Evolutionary conservation across 495 filamentous ascomycete species (phyloP), one percentile per base, ranked within the genome.

Genomic region (Neurospora sp.): DNA sequence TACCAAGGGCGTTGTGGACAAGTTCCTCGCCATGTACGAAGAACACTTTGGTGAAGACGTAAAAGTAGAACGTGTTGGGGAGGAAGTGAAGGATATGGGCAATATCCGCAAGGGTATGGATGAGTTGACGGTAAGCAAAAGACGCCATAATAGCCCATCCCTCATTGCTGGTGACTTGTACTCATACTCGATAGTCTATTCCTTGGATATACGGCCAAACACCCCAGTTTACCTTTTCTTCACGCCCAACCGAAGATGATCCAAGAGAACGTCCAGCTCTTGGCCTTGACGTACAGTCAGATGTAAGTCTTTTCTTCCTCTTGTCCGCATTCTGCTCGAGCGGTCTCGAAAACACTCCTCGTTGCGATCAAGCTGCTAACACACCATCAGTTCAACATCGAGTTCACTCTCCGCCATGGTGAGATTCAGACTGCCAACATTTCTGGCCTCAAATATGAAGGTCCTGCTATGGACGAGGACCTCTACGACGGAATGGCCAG

Each of bases 121-220:
- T 5, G 92, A 94, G 81, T 75, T 96, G 44, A 83, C 79, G 70
- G 77, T 77, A 70, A 59, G 69, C 41, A 40, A 1, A 40, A 3
- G 61, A n/a, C 65, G 42, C 8, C 31, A 10, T 40, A 31, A 31
- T 31, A 31, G 27, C 27, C 27, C 27, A 3, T 53, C 59, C 8
- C 18, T 35, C 69, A n/a, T 65, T 65, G 14, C 1, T 1, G 53
- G 53, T 74, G 65, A 73, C 31, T 53, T 27, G 12, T 45, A 9
- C 68, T 65, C 0, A 65, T 65, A 8, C 27, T 37, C 70, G 41
- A 72, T 39, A 93, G 88, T 93, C 92, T 0, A 77, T 82, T 6
- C 89, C 91, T 14, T 97, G 93, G 92, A 90, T 91, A 75, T 96
- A 90, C 79, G 86, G 85, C 3, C 93, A 97, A 80, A 97, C 94